phyloP scores from a whole-genome alignment of 2,329 filamentous ascomycete genomes.

The Ascomycota sp. region DNA sequence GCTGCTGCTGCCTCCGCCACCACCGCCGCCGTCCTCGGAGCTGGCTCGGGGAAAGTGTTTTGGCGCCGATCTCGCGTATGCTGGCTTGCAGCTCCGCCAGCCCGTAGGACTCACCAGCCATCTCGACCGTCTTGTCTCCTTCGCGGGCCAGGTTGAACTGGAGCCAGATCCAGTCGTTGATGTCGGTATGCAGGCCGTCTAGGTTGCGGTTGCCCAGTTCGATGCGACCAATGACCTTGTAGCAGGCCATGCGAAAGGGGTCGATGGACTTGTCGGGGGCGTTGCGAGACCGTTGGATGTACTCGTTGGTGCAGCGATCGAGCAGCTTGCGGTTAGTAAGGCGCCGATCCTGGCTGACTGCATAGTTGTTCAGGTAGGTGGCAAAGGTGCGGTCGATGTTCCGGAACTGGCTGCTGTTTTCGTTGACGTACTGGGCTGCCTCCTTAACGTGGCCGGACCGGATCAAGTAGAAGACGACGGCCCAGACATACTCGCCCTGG shows the following conservation, averaged over 20 bases:
- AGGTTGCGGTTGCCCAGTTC: slow-evolving; percentile 44
- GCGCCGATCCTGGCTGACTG: slow-evolving; percentile 53
- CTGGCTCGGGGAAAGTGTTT: slow-evolving; percentile 73
- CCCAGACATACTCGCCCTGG: slow-evolving; percentile 76
- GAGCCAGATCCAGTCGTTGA: slow-evolving; percentile 54
- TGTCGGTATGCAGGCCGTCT: slow-evolving; percentile 40
- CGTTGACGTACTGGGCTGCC: slow-evolving; percentile 68
- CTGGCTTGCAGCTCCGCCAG: slow-evolving; percentile 52
- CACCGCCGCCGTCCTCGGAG: no score
- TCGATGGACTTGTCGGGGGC: slow-evolving; percentile 76
- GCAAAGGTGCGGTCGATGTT: slow-evolving; percentile 82
- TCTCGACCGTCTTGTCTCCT: slow-evolving; percentile 39
- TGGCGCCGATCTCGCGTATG: slow-evolving; percentile 72
- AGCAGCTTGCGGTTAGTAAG: slow-evolving; percentile 56
- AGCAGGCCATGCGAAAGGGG: slow-evolving; percentile 90
- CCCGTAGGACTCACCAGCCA: slow-evolving; percentile 45
- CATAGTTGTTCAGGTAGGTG: slow-evolving; percentile 71
- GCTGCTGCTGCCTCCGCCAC: no score
- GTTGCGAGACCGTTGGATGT: slow-evolving; percentile 65
- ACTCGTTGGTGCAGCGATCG: slow-evolving; percentile 76
- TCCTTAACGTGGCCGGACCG: slow-evolving; percentile 69
- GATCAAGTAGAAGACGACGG: slow-evolving; percentile 78
- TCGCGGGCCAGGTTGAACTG: slow-evolving; percentile 51
- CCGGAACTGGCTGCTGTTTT: slow-evolving; percentile 61
- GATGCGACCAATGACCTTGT: slow-evolving; percentile 83